Base-by-base conservation (phyloP, 495 filamentous ascomycete species). In the Gamarada debralockiae region DNA sequence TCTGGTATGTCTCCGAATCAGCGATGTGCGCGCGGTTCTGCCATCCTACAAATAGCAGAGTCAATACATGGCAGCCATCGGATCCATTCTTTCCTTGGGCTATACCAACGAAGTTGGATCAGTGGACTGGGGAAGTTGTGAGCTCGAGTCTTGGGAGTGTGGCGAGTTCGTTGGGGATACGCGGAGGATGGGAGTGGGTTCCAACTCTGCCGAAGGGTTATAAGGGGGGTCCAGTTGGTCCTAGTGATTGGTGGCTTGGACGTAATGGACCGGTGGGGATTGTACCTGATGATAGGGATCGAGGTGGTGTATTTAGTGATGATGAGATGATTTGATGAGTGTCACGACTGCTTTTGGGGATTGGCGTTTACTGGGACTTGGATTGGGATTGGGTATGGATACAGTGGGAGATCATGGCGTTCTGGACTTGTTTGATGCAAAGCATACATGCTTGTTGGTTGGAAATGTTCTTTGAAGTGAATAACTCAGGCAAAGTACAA, bases 1-100 rank as follows among this genome's bases (percentile, higher is more conserved):
- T 68, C 20, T 87, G 83, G 80, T 83, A 77, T 47, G 55, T 78
- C 27, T 67, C 74, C 13, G 87, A 91, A 59, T 75, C 74, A 0
- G 66, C 70, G 10, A 81, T 85, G 74, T 83, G 80, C 60, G 73
- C 70, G 38, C 61, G 69, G n/a, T 89, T 79, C 65, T 83, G 80
- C 66, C 80, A 82, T 46, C 76, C 82, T 0, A 55, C 68, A 33
- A 51, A 78, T 57, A 68, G 59, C n/a, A 20, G 60, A 5, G 66
- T 70, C 8, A 75, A 69, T 50, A 31, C 24, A 3, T 81, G 76
- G 76, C 71, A 70, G 33, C 61, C 68, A 13, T 63, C 72, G 43
- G 76, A 80, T 56, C 78, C 78, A 7, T 70, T 67, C 40, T 80
- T 77, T 59, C 74, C 74, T 17, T 73, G 71, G 42, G 70, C 76